Percentiles rank a stretch among this genome's conserved stretches.
phyloP scores from a whole-genome alignment of 495 filamentous ascomycete species.

The Xylaria cubensis region DNA sequence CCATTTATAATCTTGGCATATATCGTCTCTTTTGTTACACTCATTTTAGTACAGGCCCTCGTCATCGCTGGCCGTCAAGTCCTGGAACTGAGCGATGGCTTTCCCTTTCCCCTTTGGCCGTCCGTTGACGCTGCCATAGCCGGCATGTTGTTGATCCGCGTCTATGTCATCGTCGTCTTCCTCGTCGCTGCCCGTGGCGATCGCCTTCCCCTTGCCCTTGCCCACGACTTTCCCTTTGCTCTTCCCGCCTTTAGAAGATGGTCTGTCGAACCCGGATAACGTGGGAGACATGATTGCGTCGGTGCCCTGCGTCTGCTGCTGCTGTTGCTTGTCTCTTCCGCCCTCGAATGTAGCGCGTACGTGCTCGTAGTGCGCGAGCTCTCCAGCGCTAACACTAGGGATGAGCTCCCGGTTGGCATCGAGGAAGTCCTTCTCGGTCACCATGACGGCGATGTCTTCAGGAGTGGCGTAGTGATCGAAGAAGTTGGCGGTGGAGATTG shows the following conservation, averaged over 20 bases:
- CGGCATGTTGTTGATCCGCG: slow-evolving; percentile 25
- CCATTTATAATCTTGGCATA: background rate
- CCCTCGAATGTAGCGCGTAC: slow-evolving; percentile 84
- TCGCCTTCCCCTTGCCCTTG: slow-evolving; percentile 61
- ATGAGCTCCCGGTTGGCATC: slow-evolving; percentile 82
- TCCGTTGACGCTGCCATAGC: slow-evolving; percentile 35
- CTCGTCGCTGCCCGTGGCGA: slow-evolving; percentile 38
- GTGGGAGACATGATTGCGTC: slow-evolving; percentile 30
- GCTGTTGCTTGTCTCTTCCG: slow-evolving; percentile 40
- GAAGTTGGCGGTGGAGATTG: slow-evolving; percentile 86
- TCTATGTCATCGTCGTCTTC: slow-evolving; percentile 43
- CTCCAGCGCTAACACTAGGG: slow-evolving; percentile 90
- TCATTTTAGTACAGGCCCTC: slow-evolving; percentile 38
- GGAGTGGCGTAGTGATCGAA: slow-evolving; percentile 88
- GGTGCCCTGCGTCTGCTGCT: slow-evolving; percentile 39
- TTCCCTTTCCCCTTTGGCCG: slow-evolving; percentile 60
- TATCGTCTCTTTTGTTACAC: background rate
- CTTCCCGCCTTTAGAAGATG: slow-evolving; percentile 19
- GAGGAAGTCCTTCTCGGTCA: slow-evolving; percentile 85
- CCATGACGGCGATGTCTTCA: slow-evolving; percentile 84
- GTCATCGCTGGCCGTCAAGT: slow-evolving; percentile 45
- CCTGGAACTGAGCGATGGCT: slow-evolving; percentile 43
- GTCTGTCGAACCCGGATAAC: slow-evolving; percentile 15
- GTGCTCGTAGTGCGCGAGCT: slow-evolving; percentile 87
- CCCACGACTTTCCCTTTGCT: slow-evolving; percentile 45